A percentile compares a stretch with the other conserved stretches of the same genome.
phyloP scores from a whole-genome alignment of 169 alveolate species.

The Plasmodium knowlesi region DNA sequence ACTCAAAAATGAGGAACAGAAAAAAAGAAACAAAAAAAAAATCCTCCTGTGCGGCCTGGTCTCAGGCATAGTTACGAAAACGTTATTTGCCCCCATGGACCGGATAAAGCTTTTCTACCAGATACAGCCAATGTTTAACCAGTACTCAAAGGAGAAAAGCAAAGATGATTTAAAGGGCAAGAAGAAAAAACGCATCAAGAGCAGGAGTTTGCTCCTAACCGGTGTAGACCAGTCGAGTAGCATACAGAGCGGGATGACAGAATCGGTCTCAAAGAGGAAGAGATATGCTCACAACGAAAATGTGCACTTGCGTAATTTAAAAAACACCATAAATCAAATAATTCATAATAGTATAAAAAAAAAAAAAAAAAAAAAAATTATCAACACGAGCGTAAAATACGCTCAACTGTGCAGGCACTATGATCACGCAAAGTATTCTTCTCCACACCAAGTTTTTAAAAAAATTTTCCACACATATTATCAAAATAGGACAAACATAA shows the following conservation, averaged over 20 bases:
- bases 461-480: background rate
- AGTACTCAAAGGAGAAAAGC: conserved; percentile 31
- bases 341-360: conserved; percentile 10
- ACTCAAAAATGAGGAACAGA: conserved; percentile 40
- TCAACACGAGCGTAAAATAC: background rate
- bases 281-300: conserved; percentile 7
- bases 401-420: conserved; percentile 4
- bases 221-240: background rate
- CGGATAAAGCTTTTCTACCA: conserved; percentile 88
- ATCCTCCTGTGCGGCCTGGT: conserved; percentile 82
- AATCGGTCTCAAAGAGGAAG: background rate
- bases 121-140: conserved; percentile 89
- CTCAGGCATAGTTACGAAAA: conserved; percentile 89
- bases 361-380: conserved; percentile 8
- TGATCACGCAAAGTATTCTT: background rate
- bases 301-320: conserved; percentile 39
- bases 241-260: background rate
- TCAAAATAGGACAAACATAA: conserved; percentile 12
- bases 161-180: background rate
- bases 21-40: conserved; percentile 73
- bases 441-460: conserved; percentile 40
- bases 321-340: conserved; percentile 37
- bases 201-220: conserved; percentile 5
- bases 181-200: conserved; percentile 2
- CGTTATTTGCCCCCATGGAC: conserved; percentile 91